These are phyloP conservation scores for Hsuehochloa calcarea DNA, from an alignment of 176 grass and related monocot genomes.

Conservation along the genomic window DNA sequence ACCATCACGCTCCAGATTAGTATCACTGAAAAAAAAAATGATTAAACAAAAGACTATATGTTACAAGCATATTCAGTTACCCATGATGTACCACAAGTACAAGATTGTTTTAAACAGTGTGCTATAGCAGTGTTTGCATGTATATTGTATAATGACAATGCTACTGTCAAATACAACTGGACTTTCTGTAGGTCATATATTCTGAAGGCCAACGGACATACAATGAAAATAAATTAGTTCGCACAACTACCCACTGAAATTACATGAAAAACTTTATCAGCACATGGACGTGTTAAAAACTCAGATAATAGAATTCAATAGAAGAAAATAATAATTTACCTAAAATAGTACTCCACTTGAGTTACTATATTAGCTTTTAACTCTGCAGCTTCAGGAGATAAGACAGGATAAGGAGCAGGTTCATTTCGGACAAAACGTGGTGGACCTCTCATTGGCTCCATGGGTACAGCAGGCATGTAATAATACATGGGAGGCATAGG, in stretches of 20 bases:
- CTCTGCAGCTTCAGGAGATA: slow-evolving; percentile 39
- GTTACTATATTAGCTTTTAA: slow-evolving; percentile 62
- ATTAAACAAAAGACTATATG: slow-evolving; percentile 18
- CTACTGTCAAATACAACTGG: background rate
- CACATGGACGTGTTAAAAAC: background rate
- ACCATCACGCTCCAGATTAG: slow-evolving; percentile 59
- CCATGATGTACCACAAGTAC: background rate
- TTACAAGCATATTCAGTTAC: background rate
- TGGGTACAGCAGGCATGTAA: slow-evolving; percentile 54
- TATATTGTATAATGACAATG: background rate
- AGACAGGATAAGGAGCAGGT: slow-evolving; percentile 37
- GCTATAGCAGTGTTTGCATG: background rate
- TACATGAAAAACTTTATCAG: slow-evolving; percentile 7
- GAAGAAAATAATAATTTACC: slow-evolving; percentile 38
- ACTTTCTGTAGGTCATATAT: background rate
- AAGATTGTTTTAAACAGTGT: background rate
- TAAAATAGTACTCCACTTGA: slow-evolving; percentile 83
- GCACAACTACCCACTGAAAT: background rate
- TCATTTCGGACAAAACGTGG: slow-evolving; percentile 43
- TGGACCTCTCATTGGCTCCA: slow-evolving; percentile 55
- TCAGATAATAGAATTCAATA: background rate
- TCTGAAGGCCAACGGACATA: background rate
- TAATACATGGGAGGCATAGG: slow-evolving; percentile 67
- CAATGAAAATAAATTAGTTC: background rate
- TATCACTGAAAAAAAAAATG: slow-evolving; percentile 44